These are phyloP conservation scores for Penicillium crustosum DNA, from an alignment of 2,329 filamentous ascomycete genomes.

Conservation along the genomic window DNA sequence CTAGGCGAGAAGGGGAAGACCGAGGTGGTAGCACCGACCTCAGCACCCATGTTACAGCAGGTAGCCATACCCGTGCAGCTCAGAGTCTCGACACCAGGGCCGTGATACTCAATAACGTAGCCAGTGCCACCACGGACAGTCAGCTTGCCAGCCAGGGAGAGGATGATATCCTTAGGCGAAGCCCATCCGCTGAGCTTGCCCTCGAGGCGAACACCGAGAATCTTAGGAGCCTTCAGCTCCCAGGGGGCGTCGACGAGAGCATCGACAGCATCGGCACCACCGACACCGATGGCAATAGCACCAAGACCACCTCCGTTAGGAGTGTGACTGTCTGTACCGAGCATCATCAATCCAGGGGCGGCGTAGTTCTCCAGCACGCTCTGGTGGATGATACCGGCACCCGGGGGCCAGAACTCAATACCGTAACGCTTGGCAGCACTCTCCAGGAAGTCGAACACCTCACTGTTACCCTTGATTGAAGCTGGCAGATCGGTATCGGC, in stretches of 20 bases:
- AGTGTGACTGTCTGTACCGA: constrained; percentile 96
- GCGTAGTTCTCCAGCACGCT: constrained; percentile 97
- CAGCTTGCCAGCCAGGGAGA: constrained; percentile 81
- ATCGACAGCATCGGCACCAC: constrained; percentile 95
- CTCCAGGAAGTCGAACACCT: constrained; percentile 97
- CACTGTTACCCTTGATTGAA: constrained; percentile 87
- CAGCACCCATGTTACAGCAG: constrained; percentile 80
- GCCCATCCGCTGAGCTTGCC: constrained; percentile 88
- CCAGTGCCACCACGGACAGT: constrained; percentile 94
- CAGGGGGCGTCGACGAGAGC: constrained; percentile 93
- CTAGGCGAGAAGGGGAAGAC: constrained; percentile 88
- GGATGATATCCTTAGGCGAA: constrained; percentile 91
- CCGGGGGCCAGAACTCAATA: constrained; percentile 93
- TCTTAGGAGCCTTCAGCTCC: constrained; percentile 93
- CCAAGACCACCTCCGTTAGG: constrained; percentile 92
- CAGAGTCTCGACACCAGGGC: constrained; percentile 82
- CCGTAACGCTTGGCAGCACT: constrained; percentile 87
- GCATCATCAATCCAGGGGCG: constrained; percentile 96
- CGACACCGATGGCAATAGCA: constrained; percentile 96
- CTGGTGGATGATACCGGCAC: constrained; percentile 95
- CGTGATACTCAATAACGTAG: constrained; percentile 91
- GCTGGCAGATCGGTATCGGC: constrained; percentile 80
- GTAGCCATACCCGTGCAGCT: constrained; percentile 94
- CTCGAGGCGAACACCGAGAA: constrained; percentile 45
- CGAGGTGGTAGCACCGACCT: constrained; percentile 93